Evolutionary conservation across 768 basidiomycete genomes (phyloP), one percentile per base, ranked within the genome.

Genomic region (Megacollybia marginata): DNA sequence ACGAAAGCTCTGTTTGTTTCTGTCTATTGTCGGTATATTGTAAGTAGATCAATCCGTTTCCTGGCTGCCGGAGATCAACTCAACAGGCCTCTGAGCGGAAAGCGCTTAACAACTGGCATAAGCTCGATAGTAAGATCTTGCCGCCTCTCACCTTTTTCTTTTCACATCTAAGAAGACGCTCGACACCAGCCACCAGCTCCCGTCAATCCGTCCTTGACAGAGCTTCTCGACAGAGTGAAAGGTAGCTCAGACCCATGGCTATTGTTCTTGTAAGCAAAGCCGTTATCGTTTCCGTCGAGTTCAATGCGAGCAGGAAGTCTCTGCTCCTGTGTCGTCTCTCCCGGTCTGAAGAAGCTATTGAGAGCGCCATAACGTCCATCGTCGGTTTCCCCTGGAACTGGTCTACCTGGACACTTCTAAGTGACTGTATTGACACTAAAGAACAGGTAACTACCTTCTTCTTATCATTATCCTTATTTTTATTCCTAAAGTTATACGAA

Each of bases 351-450:
- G 79, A 83, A 52, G 84, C 85, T 5, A 76, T 85, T 8, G 82
- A 85, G 53, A 71, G 70, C 51, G 70, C 78, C 19, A 67, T 86
- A 13, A 58, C 72, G 28, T 83, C 83, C 11, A 70, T 87, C 9
- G 63, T 64, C 19, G 63, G 68, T 10, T 78, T 77, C 50, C 79
- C 83, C 2, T 88, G 81, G 74, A 88, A 88, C 57, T 89, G 86
- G 85, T 79, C 80, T 31, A 73, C 77, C 15, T 89, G 85, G 85
- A 61, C 71, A 15, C 69, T 82, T 33, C 69, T 89, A 15, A 69
- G 69, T 5, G 68, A 72, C 19, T 78, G 80, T 51, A 64, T 84
- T 13, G 73, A 73, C 18, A 79, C 80, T 42, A 71, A 72, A 4
- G 75, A 81, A 58, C 78, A 85, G 74, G 84, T 84, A 49, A 20